Evolutionary conservation across 2,329 filamentous ascomycete genomes (phyloP).

Genomic region (Myriangium duriaei): DNA sequence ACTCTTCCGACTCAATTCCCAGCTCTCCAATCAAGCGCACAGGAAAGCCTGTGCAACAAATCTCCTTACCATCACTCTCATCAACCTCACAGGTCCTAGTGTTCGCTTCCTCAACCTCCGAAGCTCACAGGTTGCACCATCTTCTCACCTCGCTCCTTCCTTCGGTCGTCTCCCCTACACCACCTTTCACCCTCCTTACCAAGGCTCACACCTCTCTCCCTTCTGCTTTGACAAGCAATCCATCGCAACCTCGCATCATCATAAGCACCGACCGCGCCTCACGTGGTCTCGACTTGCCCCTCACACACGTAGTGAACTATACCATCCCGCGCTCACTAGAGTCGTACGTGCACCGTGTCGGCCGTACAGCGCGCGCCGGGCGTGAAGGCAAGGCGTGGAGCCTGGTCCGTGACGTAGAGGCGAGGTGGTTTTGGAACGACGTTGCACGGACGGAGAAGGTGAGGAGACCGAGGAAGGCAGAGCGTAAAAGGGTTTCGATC

Average conservation of each 20-base stretch:
- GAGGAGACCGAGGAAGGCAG: conserved; percentile 33
- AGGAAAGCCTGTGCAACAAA: conserved; percentile 10
- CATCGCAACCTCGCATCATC: conserved; percentile 54
- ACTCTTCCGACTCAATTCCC: conserved; percentile 8
- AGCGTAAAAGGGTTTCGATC: conserved; percentile 30
- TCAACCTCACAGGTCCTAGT: conserved; percentile 43
- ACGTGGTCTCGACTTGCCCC: conserved; percentile 64
- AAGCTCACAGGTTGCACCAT: conserved; percentile 72
- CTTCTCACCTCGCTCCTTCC: conserved; percentile 42
- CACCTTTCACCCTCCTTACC: conserved; percentile 33
- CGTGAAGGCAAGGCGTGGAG: conserved; percentile 72
- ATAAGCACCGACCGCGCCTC: conserved; percentile 90
- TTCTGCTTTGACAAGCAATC: conserved; percentile 44
- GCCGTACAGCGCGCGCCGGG: conserved; percentile 76
- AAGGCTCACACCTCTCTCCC: conserved; percentile 46
- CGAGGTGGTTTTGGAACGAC: conserved; percentile 82
- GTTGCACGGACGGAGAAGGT: conserved; percentile 50
- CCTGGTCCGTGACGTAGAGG: conserved; percentile 68
- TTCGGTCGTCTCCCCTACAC: conserved; percentile 16
- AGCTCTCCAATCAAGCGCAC: conserved; percentile 11
- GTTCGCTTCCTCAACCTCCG: conserved; percentile 85
- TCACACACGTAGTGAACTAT: conserved; percentile 87
- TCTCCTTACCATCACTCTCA: conserved; percentile 17
- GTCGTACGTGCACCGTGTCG: conserved; percentile 83
- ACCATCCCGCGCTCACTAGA: conserved; percentile 72